Conservation (phyloP, 1,139 yeast species). For the Eremothecium cymbalariae region DNA sequence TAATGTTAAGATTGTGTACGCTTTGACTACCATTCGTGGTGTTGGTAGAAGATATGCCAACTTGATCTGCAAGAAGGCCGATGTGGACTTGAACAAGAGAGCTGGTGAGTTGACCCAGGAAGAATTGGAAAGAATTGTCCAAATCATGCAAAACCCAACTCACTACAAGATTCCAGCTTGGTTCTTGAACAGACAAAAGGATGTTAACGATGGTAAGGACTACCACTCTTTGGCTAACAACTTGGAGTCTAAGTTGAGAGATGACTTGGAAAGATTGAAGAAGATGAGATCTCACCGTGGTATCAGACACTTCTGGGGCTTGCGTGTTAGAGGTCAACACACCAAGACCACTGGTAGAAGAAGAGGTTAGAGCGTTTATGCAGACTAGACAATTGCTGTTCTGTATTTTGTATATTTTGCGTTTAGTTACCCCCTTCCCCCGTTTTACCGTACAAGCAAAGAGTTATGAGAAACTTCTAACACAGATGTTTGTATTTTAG, state of each 20-base stretch:
- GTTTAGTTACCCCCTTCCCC: background rate
- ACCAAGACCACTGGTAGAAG: constrained; percentile 99
- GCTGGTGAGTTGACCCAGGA: constrained; percentile 99
- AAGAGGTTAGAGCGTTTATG: constrained; percentile 31
- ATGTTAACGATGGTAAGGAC: constrained; percentile 97
- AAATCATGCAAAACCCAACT: constrained; percentile 99
- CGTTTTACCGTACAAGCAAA: background rate
- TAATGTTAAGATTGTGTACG: constrained; percentile 99
- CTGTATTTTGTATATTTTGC: constrained; percentile 2
- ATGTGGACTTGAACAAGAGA: constrained; percentile 95
- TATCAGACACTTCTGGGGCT: constrained; percentile 99
- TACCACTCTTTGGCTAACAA: constrained; percentile 98
- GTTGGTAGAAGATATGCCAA: constrained; percentile 99
- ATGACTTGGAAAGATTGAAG: constrained; percentile 99
- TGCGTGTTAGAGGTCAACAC: constrained; percentile 97
- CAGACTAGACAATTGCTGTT: constrained; percentile 7
- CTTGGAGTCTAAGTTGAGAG: constrained; percentile 99
- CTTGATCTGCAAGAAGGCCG: constrained; percentile 99
- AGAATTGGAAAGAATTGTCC: constrained; percentile 99
- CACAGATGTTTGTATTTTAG: constrained; percentile 5
- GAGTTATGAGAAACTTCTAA: constrained; percentile 5
- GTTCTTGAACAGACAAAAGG: constrained; percentile 99
- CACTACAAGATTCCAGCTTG: constrained; percentile 99
- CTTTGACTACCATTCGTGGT: constrained; percentile 99
- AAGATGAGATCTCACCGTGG: constrained; percentile 99